Percentiles rank a stretch among this genome's conserved stretches.
These are phyloP conservation scores for Syzygium syzygioides DNA, from an alignment of 441 rosid species.

Conservation along the genomic window DNA sequence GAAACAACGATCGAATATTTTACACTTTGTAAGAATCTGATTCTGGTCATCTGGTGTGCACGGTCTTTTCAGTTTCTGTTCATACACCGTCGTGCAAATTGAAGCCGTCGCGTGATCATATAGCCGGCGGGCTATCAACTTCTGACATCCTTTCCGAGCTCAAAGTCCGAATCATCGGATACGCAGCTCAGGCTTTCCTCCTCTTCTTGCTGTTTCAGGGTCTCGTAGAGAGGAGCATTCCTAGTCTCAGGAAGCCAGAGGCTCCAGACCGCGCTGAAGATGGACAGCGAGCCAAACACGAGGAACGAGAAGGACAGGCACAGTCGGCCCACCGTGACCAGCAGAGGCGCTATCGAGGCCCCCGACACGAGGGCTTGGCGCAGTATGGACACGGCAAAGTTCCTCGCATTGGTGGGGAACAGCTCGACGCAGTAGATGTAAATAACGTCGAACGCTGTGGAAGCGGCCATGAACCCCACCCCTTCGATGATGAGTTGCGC, in stretches of 20 bases:
- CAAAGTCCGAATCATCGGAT: slow-evolving; percentile 6
- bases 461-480: slow-evolving; percentile 51
- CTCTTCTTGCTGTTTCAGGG: slow-evolving; percentile 48
- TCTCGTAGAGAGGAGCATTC: slow-evolving; percentile 58
- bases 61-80: not conserved
- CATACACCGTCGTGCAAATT: not conserved
- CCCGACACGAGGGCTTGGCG: slow-evolving; percentile 64
- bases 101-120: not conserved
- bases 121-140: not conserved
- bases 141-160: slow-evolving; percentile 9
- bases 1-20: not conserved
- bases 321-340: slow-evolving; percentile 49
- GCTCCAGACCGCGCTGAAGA: slow-evolving; percentile 42
- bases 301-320: slow-evolving; percentile 42
- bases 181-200: slow-evolving; percentile 20
- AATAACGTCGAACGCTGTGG: slow-evolving; percentile 40
- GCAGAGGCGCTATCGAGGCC: slow-evolving; percentile 51
- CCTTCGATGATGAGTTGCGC: slow-evolving; percentile 35
- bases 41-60: not conserved
- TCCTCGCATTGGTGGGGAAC: slow-evolving; percentile 60
- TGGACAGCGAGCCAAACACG: slow-evolving; percentile 38
- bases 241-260: slow-evolving; percentile 55
- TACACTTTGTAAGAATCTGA: not conserved
- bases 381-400: slow-evolving; percentile 50
- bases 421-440: slow-evolving; percentile 56